Percentiles rank a stretch among this genome's conserved stretches.
Conservation (phyloP, 2,329 filamentous ascomycete species). For the Calonectria hawksworthii region DNA sequence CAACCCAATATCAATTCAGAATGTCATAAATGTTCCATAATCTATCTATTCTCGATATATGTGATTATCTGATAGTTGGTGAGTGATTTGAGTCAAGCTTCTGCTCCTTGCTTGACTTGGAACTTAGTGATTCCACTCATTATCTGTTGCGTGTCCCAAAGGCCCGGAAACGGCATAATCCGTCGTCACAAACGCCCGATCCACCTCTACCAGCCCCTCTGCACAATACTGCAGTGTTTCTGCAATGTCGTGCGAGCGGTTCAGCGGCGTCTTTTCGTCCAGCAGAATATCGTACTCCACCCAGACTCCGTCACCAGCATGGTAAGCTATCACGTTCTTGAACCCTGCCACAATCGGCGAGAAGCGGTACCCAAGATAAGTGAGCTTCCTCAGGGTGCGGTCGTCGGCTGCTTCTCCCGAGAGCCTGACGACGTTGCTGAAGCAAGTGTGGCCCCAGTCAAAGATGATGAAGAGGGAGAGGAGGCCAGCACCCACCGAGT, state of each 20-base stretch:
- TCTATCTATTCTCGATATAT: not conserved
- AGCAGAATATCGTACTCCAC: constrained; percentile 51
- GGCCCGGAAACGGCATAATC: constrained; percentile 52
- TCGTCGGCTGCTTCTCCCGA: constrained; percentile 50
- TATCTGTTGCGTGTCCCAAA: constrained; percentile 47
- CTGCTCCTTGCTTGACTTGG: not conserved
- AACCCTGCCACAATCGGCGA: constrained; percentile 49
- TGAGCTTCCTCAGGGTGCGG: constrained; percentile 48
- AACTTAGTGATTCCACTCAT: constrained; percentile 43
- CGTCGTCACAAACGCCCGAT: constrained; percentile 52
- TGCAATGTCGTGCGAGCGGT: constrained; percentile 50
- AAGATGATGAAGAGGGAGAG: constrained; percentile 78
- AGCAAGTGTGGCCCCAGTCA: constrained; percentile 73
- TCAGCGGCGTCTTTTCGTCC: constrained; percentile 49
- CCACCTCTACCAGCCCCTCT: constrained; percentile 48
- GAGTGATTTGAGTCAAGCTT: not conserved
- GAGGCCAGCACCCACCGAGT: constrained; percentile 71
- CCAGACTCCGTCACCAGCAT: constrained; percentile 52
- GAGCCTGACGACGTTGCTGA: constrained; percentile 48
- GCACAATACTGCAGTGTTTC: constrained; percentile 53
- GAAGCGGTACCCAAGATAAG: constrained; percentile 51
- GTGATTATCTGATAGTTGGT: not conserved
- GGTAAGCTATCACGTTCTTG: constrained; percentile 52
- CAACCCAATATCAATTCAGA: no score
- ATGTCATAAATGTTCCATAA: not conserved